A percentile compares a stretch with the other conserved stretches of the same genome.
Evolutionary conservation across 2,329 filamentous ascomycete genomes (phyloP).

Genomic region (Esteya vermicola): DNA sequence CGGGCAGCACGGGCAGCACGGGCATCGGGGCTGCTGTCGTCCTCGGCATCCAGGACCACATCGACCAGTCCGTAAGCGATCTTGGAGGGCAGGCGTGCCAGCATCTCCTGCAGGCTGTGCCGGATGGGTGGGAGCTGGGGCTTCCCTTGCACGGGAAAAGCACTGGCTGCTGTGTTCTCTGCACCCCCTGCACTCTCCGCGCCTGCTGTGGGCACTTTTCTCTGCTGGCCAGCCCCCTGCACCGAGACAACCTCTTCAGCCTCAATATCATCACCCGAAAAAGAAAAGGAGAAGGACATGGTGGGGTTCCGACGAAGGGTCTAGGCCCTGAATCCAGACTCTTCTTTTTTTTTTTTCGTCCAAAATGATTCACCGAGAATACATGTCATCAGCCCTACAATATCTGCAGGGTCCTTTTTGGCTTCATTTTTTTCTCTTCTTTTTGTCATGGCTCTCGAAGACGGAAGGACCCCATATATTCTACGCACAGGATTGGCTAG

Average conservation of each 20-base stretch:
- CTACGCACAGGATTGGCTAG: too few relatives aligned
- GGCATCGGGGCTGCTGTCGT: conserved; percentile 23
- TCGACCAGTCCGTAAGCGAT: conserved; percentile 52
- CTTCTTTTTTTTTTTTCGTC: neutral
- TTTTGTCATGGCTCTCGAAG: too few relatives aligned
- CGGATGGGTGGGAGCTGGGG: conserved; percentile 39
- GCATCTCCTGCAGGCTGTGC: conserved; percentile 35
- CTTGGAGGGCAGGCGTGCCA: conserved; percentile 54
- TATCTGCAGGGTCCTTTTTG: too few relatives aligned
- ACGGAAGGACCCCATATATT: too few relatives aligned
- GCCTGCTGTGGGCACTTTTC: conserved; percentile 2
- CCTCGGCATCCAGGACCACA: conserved; percentile 30
- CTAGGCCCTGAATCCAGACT: neutral
- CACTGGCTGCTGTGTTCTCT: conserved; percentile 21
- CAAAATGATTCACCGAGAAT: too few relatives aligned
- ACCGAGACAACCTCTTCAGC: conserved; percentile 22
- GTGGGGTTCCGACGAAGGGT: neutral
- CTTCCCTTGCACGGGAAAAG: conserved; percentile 49
- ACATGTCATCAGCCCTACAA: too few relatives aligned
- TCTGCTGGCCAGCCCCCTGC: conserved; percentile 7
- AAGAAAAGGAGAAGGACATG: conserved; percentile 33
- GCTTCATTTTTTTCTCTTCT: too few relatives aligned
- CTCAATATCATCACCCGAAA: conserved; percentile 52
- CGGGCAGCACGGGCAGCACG: neutral
- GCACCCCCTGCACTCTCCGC: conserved; percentile 10